Evolutionary conservation across 2,329 filamentous ascomycete species (phyloP), one percentile per base, ranked within the genome.

Genomic region (Colletotrichum sansevieriae): DNA sequence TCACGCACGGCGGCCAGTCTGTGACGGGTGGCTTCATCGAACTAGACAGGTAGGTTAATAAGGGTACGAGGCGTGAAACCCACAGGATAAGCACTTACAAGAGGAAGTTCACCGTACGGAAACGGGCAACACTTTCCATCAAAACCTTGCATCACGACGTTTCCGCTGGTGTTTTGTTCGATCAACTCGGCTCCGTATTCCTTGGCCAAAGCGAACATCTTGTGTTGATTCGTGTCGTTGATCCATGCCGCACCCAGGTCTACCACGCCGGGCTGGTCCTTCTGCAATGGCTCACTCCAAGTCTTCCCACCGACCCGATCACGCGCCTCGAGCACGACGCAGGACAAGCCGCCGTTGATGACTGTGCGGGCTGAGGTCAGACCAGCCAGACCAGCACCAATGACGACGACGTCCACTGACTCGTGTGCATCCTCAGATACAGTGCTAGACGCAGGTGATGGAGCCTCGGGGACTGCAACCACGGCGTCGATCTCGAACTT

Each of bases 221-320:
- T 76, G 29, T 72, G 76, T 70, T 90, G 87, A 58, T 82, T 86
- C 1, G 78, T 82, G 60, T 88, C 84, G 70, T 90, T 90, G 71
- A 89, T 84, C 88, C 87, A 90, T 0, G 85, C 86, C 0, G 86
- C 88, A 3, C 87, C 87, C 0, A 88, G 73, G 22, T 90, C 88
- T 7, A 83, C 78, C 0, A 77, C 68, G 0, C 82, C 83, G 3
- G 74, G 75, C 33, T 20, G 41, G 12, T 41, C 35, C 1, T 73
- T 67, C 1, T 76, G 71, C 9, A 77, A 70, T 1, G 76, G 74
- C 3, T 76, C 66, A 3, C 79, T 83, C 76, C 78, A 84, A 0
- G 83, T 85, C 74, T 87, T 88, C 7, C 86, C 85, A 0, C 85
- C 85, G 0, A 87, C 82, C 0, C 83, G 79, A 46, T 85, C 78